Evolutionary conservation across 176 grass and related monocot species (phyloP), one percentile per base, ranked within the genome.

Genomic region (Carex pumila): DNA sequence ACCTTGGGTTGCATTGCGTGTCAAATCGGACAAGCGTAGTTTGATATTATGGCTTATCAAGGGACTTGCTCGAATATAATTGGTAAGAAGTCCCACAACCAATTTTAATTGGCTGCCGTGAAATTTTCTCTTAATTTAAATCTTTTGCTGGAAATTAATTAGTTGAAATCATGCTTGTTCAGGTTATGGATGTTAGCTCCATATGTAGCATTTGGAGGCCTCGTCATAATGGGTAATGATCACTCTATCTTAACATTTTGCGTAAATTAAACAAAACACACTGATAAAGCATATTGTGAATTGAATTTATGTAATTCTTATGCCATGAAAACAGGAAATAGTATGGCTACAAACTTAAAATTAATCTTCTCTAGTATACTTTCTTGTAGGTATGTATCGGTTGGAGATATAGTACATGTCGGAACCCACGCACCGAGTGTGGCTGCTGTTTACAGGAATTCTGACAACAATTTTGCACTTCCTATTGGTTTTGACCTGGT

Each of bases 401-500:
- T 91, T 84, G 95, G 95, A 82, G 95, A 98, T 90, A 76, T 98
- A 82, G 92, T 91, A 59, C 89, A 94, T 87, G 86, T 83, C 29
- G 95, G 95, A 65, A 89, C 66, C 81, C 85, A 94, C 75, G 86
- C 67, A 84, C 95, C 95, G 4, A 86, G 84, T 86, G 79, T 93
- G 85, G 88, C 88, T 81, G 79, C 85, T 78, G 80, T 98, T 73
- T 98, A 98, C 91, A 85, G 79, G 65, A 92, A 93, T 70, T 83
- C 87, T 21, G 81, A 85, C 56, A 72, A 81, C n/a, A 94, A 94
- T 85, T 98, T 94, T 90, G 82, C 83, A 64, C 91, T 90, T 49
- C 95, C 95, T 62, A 50, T 94, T 73, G 95, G 95, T 69, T 98
- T 93, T 86, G 95, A 98, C 86, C 86, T 98, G 88, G 95, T 98